Base-by-base conservation (phyloP, 768 basidiomycete genomes). In the Lactarius sanguifluus region DNA sequence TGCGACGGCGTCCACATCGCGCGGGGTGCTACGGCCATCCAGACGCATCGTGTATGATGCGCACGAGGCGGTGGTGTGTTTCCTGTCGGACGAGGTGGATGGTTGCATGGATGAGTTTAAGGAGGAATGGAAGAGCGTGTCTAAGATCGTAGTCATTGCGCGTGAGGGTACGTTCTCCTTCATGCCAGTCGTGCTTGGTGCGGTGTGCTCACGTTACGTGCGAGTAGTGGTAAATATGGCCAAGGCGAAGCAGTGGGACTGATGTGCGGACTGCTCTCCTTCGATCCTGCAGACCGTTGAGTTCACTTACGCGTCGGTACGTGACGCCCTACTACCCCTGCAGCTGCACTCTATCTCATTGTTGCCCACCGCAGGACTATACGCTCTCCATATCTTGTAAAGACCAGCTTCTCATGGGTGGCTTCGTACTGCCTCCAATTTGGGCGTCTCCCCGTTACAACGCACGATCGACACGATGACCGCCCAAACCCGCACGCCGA, bases 211-310 rank as follows among this genome's bases (percentile, higher is more conserved):
- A 63, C 40, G 50, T 50, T 55, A 32, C 28, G 38, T 28, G 30
- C n/a, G 12, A 30, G 32, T 65, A 93, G 94, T 96, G 47, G 91
- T 89, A 6, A 88, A 91, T 74, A 90, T 96, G 87, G 84, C 90
- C 18, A 87, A 88, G 70, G 81, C 83, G 66, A 85, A 83, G 65
- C 81, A 80, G 34, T 94, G 90, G 88, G 77, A 77, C n/a, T 25
- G 92, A 90, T 72, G 85, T 96, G 23, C 84, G 85, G n/a, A n/a
- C 78, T 96, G 60, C 81, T 95, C 65, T 93, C 91, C 5, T 96
- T 96, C 75, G 93, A 96, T n/a, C 75, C 78, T 96, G 18, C 93
- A 93, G 72, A 94, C 92, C 0, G 94, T 95, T n/a, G 89, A 94
- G 72, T 90, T 96, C 73, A 86, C 86, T 2, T 96, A 96, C 74